Base-by-base conservation (phyloP, 805 yeast species). In the Spencermartinsiella europaea region DNA sequence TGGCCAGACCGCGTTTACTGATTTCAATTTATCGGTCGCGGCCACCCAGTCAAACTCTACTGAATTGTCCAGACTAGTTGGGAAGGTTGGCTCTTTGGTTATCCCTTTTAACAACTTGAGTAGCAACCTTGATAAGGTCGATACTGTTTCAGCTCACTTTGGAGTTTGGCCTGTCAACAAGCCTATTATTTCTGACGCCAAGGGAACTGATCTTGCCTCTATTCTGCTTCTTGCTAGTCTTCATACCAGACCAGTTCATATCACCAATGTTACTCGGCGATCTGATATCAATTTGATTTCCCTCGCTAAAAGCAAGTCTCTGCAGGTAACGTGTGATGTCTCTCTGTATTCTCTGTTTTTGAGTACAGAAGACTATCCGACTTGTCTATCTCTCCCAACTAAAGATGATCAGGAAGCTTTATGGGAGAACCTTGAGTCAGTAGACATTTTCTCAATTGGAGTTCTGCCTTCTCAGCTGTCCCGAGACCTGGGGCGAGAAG, bases 121-220 rank as follows among this genome's bases (percentile, higher is more conserved):
- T 45, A 75, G 76, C 59, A 59, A 61, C 47, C 57, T 69, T 36
- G 74, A 78, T 58, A 83, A 82, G 60, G 85, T 90, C 38, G 75
- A 90, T n/a, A 75, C 84, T 28, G 83, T 88, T 38, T 79, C 95
- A 21, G 74, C 83, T 25, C 95, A 86, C 58, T 80, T 89, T 59
- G 80, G 82, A 52, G 70, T 79, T 31, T 90, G 97, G 96, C 95
- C 96, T 44, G 73, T 75, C 43, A 68, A 68, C 59, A 89, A 88
- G 71, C 91, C 93, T 49, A 83, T 91, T 50, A 76, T 90, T 53
- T 88, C 96, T 36, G 97, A 91, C 68, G 96, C 98, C 42, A 81
- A 79, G 64, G 82, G 91, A 21, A 85, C 96, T 34, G 91, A 88
- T 60, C 74, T 91, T 61, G 98, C 98, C n/a, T 85, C 96, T 2